Evolutionary conservation across 192 early-diverging fungal species (phyloP), one percentile per base, ranked within the genome.

Genomic region (Allomyces javanicus): DNA sequence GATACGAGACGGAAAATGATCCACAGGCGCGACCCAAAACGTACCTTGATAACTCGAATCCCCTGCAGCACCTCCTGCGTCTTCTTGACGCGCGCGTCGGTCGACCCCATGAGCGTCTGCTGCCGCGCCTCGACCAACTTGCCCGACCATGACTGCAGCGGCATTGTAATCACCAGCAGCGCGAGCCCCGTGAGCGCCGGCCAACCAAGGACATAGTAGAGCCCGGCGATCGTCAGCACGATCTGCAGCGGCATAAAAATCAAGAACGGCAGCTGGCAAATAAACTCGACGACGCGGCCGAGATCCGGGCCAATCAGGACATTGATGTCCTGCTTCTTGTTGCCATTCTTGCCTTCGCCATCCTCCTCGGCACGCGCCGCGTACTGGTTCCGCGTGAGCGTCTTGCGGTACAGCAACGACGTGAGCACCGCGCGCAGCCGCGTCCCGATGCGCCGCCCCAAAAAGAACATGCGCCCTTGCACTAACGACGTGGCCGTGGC

Each of bases 131-230:
- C 44, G 0, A n/a, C 21, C 50, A 58, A 58, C 17, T 58, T 58
- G 50, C 17, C 17, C 17, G 21, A n/a, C 17, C 50, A n/a, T 3
- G 50, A 58, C 50, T 58, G 50, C 55, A 86, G 63, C 64, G 87
- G 86, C 26, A 84, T 87, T 50, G 81, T 77, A 11, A 85, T 43
- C 4, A 86, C 69, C 25, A 90, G 83, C 40, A 85, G 76, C 0
- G 74, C 70, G 10, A 95, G 75, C 12, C 91, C 93, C 50, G 86
- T 83, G n/a, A 95, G 64, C 21, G 90, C 91, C 10, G 92, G 80
- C 21, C 79, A 74, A n/a, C 94, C 94, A 62, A 97, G 74, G 40
- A 97, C 74, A 62, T 70, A 72, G 68, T 91, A 85, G 62, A 97
- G 75, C 67, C 80, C 81, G 70, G 75, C 73, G 9, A 89, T 72